Evolutionary conservation across 495 filamentous ascomycete species (phyloP).

Genomic region (Annulohypoxylon stygium): DNA sequence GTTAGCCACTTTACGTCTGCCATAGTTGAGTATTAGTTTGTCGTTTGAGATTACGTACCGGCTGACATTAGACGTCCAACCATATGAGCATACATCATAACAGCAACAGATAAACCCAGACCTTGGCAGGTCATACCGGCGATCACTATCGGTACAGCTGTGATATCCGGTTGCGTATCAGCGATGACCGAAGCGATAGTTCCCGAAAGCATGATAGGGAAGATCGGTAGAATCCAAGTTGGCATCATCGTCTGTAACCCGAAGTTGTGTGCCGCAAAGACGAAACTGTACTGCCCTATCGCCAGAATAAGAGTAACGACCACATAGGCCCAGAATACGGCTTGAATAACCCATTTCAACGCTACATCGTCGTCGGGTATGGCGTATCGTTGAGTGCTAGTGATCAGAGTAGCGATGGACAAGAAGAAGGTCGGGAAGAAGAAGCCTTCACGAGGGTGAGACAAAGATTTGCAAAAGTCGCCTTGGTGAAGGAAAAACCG

Average conservation of each 20-base stretch:
- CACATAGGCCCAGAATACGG: conserved; percentile 66
- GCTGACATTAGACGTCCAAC: conserved; percentile 72
- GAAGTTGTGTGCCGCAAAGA: conserved; percentile 62
- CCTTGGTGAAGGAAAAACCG: conserved; percentile 69
- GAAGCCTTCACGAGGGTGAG: conserved; percentile 72
- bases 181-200: conserved; percentile 62
- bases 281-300: conserved; percentile 64
- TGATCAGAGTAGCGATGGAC: conserved; percentile 72
- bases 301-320: conserved; percentile 57
- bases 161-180: conserved; percentile 57
- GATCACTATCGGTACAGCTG: conserved; percentile 61
- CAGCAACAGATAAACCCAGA: conserved; percentile 62
- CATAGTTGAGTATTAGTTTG: background rate
- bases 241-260: conserved; percentile 62
- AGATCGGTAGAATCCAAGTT: conserved; percentile 69
- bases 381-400: conserved; percentile 70
- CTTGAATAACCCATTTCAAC: conserved; percentile 58
- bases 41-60: conserved; percentile 57
- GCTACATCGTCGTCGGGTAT: conserved; percentile 57
- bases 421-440: conserved; percentile 79
- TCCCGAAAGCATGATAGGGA: conserved; percentile 68
- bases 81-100: conserved; percentile 69
- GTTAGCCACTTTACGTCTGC: conserved; percentile 28
- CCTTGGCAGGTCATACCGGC: conserved; percentile 67
- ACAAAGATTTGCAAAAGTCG: conserved; percentile 67